Evolutionary conservation across 345 rosid species (phyloP), one percentile per base, ranked within the genome.

Genomic region (Sonneratia caseolaris): DNA sequence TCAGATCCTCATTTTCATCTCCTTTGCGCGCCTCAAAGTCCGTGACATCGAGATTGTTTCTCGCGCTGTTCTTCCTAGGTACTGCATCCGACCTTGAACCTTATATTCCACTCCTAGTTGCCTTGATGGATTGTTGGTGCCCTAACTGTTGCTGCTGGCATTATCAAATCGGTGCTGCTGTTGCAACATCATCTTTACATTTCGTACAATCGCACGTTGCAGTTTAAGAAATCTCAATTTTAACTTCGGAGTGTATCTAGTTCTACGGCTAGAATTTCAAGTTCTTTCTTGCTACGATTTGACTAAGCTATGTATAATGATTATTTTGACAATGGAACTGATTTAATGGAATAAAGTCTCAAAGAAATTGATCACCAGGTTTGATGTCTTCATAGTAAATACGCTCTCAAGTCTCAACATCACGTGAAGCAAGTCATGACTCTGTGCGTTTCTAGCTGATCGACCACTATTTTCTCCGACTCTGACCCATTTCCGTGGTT

Each of bases 11-110:
- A 89, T 93, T 75, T 93, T 84, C 86, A 84, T 93, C 77, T 86
- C 97, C 68, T 89, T 81, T 77, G 82, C 89, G 7, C 89, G 98
- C 49, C 88, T 93, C 81, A 93, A 91, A 79, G 70, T 89, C 89
- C 91, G 91, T 43, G 94, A 89, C 78, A 87, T 93, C 66, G 97
- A 93, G 72, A 92, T 93, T 64, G 97, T 73, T 37, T 87, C 97
- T 27, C 94, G 97, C 42, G 92, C 97, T 32, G 97, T 91, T 74
- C 85, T 93, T 67, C 96, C 97, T 9, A 82, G 98, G 98, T 88
- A 80, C 27, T 11, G 35, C 27, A 36, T 61, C 36, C 32, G 0
- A 18, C 21, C 43, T 73, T 36, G 42, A 16, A 14, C n/a, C 12
- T 21, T 22, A 37, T 37, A 53, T 21, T 53, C 37, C 49, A 37